A percentile compares a stretch with the other conserved stretches of the same genome.
These are phyloP conservation scores for Trichoderma breve DNA, from an alignment of 2,329 filamentous ascomycete genomes.

Conservation along the genomic window DNA sequence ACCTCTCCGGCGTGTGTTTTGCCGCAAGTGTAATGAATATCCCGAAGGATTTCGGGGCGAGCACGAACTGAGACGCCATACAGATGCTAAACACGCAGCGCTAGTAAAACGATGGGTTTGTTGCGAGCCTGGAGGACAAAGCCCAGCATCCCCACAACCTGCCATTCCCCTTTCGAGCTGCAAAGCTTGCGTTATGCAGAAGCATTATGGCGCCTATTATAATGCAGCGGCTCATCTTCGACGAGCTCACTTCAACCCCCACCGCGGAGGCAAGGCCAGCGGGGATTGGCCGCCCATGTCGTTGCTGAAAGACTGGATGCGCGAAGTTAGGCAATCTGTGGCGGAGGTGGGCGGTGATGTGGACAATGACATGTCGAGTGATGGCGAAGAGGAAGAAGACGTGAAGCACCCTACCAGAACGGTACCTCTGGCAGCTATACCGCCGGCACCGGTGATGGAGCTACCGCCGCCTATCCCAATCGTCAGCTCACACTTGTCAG, in stretches of 20 bases:
- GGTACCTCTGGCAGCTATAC: neutral
- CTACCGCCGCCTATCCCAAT: neutral
- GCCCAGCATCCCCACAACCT: slow-evolving; percentile 43
- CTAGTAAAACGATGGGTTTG: slow-evolving; percentile 57
- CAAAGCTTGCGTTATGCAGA: slow-evolving; percentile 56
- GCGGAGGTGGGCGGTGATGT: slow-evolving; percentile 39
- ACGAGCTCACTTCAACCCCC: slow-evolving; percentile 56
- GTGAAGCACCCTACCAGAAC: slow-evolving; percentile 25
- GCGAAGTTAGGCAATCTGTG: slow-evolving; percentile 54
- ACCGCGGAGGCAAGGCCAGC: slow-evolving; percentile 55
- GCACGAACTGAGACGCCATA: slow-evolving; percentile 75
- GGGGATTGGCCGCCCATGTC: slow-evolving; percentile 60
- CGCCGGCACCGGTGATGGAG: slow-evolving; percentile 1
- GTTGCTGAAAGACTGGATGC: slow-evolving; percentile 60
- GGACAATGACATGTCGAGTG: slow-evolving; percentile 41
- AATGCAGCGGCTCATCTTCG: slow-evolving; percentile 59
- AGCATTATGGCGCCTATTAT: slow-evolving; percentile 58
- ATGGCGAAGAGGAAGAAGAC: slow-evolving; percentile 51
- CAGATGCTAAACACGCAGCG: slow-evolving; percentile 55
- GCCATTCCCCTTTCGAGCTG: slow-evolving; percentile 53
- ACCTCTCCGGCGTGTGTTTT: slow-evolving; percentile 70
- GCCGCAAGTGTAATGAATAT: slow-evolving; percentile 74
- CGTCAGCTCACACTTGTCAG: neutral
- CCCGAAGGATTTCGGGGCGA: slow-evolving; percentile 87
- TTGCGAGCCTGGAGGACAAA: slow-evolving; percentile 45